Conservation (phyloP, 257 asterid genomes). For the Parsonsia alboflavescens region DNA sequence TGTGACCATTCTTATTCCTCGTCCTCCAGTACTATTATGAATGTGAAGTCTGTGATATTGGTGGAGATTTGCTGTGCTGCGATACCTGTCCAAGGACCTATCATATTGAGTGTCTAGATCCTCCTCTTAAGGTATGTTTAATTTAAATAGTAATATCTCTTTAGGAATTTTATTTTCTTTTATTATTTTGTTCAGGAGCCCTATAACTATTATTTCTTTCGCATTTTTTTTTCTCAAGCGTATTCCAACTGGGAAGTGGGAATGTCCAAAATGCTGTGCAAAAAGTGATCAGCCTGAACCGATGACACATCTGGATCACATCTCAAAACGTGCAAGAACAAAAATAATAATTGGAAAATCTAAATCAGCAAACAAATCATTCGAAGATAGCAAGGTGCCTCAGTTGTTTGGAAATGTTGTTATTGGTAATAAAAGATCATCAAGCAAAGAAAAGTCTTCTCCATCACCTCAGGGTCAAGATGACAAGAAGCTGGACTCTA, state of each 20-base stretch:
- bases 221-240: constrained; percentile 34
- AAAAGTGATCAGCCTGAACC: constrained; percentile 37
- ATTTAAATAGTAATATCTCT: constrained; percentile 5
- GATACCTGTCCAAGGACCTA: constrained; percentile 80
- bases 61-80: constrained; percentile 80
- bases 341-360: constrained; percentile 49
- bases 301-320: constrained; percentile 34
- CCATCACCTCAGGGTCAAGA: constrained; percentile 24
- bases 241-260: constrained; percentile 71
- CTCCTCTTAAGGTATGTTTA: constrained; percentile 68
- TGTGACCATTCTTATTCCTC: constrained; percentile 17
- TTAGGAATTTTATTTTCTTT: constrained; percentile 5
- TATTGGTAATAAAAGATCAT: constrained; percentile 39
- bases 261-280: constrained; percentile 55
- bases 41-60: constrained; percentile 77
- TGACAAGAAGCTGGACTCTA: constrained; percentile 38
- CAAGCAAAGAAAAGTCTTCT: constrained; percentile 39
- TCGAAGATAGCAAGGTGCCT: constrained; percentile 32
- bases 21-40: constrained; percentile 64
- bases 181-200: constrained; percentile 7
- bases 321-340: constrained; percentile 58
- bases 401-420: constrained; percentile 30
- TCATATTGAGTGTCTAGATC: constrained; percentile 73
- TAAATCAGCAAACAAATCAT: constrained; percentile 39
- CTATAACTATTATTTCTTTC: constrained; percentile 10